Conservation (phyloP, 176 grass and related monocot species). For the Aegilops umbellulata region DNA sequence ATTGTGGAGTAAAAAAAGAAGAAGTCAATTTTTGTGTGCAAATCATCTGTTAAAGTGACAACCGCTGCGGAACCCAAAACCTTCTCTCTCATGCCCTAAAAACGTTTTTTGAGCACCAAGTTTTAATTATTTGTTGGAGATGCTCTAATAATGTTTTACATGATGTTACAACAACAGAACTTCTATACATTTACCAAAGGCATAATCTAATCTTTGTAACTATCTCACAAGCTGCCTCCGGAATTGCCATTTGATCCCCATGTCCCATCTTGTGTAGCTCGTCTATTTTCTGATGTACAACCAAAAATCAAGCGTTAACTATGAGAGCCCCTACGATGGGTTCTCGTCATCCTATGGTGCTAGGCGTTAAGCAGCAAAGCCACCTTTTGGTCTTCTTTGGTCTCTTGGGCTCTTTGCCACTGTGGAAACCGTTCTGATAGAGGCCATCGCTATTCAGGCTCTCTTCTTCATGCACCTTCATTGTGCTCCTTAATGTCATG, state of each 20-base stretch:
- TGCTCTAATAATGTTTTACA: neutral
- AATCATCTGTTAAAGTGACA: neutral
- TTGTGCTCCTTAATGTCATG: slow-evolving; percentile 23
- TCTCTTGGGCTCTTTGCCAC: slow-evolving; percentile 8
- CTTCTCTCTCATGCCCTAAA: neutral
- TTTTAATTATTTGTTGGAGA: neutral
- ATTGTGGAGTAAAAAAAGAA: neutral
- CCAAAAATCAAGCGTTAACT: neutral
- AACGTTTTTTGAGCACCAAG: neutral
- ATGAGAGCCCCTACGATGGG: neutral
- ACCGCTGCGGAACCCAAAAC: too few species aligned
- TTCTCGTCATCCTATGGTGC: slow-evolving; percentile 21
- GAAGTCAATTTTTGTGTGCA: neutral
- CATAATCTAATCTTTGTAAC: neutral
- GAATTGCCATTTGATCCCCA: neutral
- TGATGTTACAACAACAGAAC: slow-evolving; percentile 34
- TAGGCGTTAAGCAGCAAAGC: slow-evolving; percentile 39
- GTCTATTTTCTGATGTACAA: neutral
- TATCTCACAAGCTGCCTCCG: neutral
- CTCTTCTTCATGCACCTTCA: slow-evolving; percentile 44
- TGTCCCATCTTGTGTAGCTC: neutral
- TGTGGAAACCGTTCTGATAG: neutral
- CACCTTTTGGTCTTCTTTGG: slow-evolving; percentile 22
- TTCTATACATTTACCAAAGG: slow-evolving; percentile 25
- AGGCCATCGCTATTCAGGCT: slow-evolving; percentile 25